A percentile compares a stretch with the other conserved stretches of the same genome.
phyloP scores from a whole-genome alignment of 352 stramenopile species.

The Globisporangium polare region DNA sequence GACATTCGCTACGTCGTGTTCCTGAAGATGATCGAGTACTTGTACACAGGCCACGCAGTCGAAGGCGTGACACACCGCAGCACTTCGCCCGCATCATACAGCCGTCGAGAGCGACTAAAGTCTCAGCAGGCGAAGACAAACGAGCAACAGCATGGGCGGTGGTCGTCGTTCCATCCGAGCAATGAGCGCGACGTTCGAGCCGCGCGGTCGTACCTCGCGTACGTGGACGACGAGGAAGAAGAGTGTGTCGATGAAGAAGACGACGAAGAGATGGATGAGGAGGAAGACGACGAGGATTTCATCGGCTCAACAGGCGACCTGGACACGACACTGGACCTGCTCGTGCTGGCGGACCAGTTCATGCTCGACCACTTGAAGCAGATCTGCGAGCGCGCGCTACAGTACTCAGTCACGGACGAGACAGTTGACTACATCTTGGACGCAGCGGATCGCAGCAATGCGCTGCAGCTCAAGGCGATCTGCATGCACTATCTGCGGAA shows the following conservation, averaged over 20 bases:
- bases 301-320: conserved; percentile 42
- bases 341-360: conserved; percentile 94
- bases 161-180: conserved; percentile 17
- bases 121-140: neutral
- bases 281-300: conserved; percentile 10
- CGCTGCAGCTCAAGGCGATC: conserved; percentile 86
- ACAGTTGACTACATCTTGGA: conserved; percentile 88
- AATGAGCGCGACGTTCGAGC: conserved; percentile 11
- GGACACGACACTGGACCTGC: conserved; percentile 78
- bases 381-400: conserved; percentile 88
- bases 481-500: conserved; percentile 93
- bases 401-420: conserved; percentile 73
- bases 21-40: conserved; percentile 91
- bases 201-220: conserved; percentile 7
- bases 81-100: neutral
- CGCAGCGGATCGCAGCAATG: conserved; percentile 89
- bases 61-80: conserved; percentile 6
- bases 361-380: conserved; percentile 97
- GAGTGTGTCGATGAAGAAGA: neutral
- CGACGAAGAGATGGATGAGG: neutral
- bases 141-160: conserved; percentile 16
- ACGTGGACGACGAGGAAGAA: conserved; percentile 17
- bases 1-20: conserved; percentile 91
- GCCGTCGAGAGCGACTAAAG: neutral
- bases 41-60: conserved; percentile 86